These are phyloP conservation scores for Pythium sukuiense DNA, from an alignment of 352 stramenopile genomes.

Conservation along the genomic window DNA sequence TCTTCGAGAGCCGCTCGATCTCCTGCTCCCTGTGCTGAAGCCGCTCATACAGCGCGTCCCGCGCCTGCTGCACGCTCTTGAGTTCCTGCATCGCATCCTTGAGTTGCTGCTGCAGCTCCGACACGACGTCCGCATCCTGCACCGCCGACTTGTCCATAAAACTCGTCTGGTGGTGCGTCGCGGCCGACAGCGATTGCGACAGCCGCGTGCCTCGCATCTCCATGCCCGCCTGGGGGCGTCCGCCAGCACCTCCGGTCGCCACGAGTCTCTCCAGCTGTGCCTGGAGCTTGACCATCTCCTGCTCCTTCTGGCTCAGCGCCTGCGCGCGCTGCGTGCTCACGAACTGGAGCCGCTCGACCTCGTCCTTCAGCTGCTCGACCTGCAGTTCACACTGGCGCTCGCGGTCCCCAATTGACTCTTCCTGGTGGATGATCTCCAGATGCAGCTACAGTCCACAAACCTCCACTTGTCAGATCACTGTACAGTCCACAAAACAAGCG, in stretches of 20 bases:
- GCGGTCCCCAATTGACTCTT: constrained; percentile 67
- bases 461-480: background rate
- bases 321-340: constrained; percentile 56
- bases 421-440: constrained; percentile 79
- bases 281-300: constrained; percentile 63
- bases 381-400: constrained; percentile 65
- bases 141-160: constrained; percentile 16
- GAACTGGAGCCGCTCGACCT: constrained; percentile 73
- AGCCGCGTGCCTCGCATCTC: constrained; percentile 26
- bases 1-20: constrained; percentile 60
- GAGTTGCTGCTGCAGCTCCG: constrained; percentile 50
- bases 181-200: constrained; percentile 19
- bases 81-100: constrained; percentile 49
- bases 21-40: constrained; percentile 66
- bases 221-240: constrained; percentile 22
- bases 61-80: constrained; percentile 36
- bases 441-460: constrained; percentile 43
- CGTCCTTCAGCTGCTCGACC: constrained; percentile 67
- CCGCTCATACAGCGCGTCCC: constrained; percentile 48
- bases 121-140: constrained; percentile 35
- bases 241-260: constrained; percentile 28
- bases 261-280: constrained; percentile 61
- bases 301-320: constrained; percentile 61
- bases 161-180: constrained; percentile 2
- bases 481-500: background rate